Evolutionary conservation across 1,284 basidiomycete genomes (phyloP).

Genomic region (Ganoderma resinaceum): DNA sequence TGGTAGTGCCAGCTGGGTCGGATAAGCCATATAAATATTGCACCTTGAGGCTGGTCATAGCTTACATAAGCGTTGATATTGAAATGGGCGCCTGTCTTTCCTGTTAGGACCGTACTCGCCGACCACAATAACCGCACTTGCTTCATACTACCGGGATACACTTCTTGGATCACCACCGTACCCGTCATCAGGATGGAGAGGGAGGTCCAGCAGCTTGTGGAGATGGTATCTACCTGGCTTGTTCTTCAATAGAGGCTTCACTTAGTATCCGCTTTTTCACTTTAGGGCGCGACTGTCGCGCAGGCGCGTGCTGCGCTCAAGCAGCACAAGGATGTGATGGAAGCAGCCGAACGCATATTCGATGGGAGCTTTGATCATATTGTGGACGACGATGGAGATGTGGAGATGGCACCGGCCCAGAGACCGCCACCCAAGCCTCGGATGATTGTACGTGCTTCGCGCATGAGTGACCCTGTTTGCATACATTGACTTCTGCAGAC

Average conservation of each 20-base stretch:
- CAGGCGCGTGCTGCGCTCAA: slow-evolving; percentile 82
- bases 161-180: neutral
- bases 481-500: slow-evolving; percentile 50
- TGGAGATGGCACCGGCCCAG: slow-evolving; percentile 36
- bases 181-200: slow-evolving; percentile 39
- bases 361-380: slow-evolving; percentile 83
- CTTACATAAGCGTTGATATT: neutral
- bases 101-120: neutral
- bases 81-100: neutral
- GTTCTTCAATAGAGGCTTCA: neutral
- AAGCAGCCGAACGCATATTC: slow-evolving; percentile 86
- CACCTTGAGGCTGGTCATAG: neutral
- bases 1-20: no score
- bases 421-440: slow-evolving; percentile 33
- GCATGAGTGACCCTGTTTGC: neutral
- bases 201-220: slow-evolving; percentile 46
- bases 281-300: slow-evolving; percentile 76
- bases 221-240: slow-evolving; percentile 41
- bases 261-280: slow-evolving; percentile 1
- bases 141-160: neutral
- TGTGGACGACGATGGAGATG: slow-evolving; percentile 56
- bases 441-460: slow-evolving; percentile 36
- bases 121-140: neutral
- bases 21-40: no score
- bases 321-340: slow-evolving; percentile 85